These are phyloP conservation scores for Fusarium sp. DNA, from an alignment of 2,329 filamentous ascomycete species.

Conservation along the genomic window DNA sequence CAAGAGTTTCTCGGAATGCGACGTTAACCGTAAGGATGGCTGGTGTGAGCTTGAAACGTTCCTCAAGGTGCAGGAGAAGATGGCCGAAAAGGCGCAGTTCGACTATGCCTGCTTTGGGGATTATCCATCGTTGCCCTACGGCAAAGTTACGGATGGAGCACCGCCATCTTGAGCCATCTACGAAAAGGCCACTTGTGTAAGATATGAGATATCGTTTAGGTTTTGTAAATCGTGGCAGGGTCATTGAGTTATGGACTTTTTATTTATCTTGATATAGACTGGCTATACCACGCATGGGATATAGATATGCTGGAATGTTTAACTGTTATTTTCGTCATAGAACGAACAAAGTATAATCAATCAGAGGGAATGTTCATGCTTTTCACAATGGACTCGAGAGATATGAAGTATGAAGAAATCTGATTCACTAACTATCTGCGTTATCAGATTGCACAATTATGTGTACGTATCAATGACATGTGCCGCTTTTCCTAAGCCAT, in stretches of 20 bases:
- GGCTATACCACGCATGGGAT: not conserved
- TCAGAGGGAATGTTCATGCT: not conserved
- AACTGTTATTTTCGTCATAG: not conserved
- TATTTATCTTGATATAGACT: not conserved
- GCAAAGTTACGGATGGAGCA: constrained; percentile 53
- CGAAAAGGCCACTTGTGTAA: not conserved
- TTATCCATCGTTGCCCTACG: constrained; percentile 51
- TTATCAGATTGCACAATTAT: constrained; percentile 32
- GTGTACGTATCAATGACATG: constrained; percentile 31
- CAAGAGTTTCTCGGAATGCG: constrained; percentile 73
- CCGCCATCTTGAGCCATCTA: constrained; percentile 41
- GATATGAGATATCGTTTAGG: not conserved
- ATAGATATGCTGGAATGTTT: not conserved
- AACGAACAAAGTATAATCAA: not conserved
- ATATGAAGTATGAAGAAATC: constrained; percentile 17
- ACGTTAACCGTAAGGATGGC: constrained; percentile 70
- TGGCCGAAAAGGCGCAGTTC: constrained; percentile 68
- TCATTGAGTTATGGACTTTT: not conserved
- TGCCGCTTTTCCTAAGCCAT: constrained; percentile 39
- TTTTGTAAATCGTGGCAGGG: not conserved
- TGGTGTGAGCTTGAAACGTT: constrained; percentile 82
- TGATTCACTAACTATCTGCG: constrained; percentile 34
- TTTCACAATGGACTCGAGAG: not conserved
- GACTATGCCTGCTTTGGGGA: constrained; percentile 75
- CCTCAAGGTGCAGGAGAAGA: constrained; percentile 68